These are phyloP conservation scores for Paxillus ammoniavirescens DNA, from an alignment of 768 basidiomycete genomes.

Conservation along the genomic window DNA sequence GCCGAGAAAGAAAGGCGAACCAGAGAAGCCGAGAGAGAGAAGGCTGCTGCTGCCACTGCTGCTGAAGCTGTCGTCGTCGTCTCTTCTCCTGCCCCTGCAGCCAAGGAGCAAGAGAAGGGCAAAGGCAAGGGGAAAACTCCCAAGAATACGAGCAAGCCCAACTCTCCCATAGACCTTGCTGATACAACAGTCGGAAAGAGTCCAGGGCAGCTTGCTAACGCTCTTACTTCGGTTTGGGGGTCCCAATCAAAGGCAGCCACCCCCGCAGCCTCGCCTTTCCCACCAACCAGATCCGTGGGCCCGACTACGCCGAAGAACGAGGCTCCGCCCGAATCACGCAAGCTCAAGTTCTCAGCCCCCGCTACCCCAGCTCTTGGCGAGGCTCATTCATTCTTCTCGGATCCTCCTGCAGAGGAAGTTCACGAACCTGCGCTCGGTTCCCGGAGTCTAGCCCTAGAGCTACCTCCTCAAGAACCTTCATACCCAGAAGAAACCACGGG, in stretches of 20 bases:
- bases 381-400: conserved; percentile 1
- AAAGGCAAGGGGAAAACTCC: conserved; percentile 13
- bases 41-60: conserved; percentile 1
- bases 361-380: conserved; percentile 15
- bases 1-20: conserved; percentile 25
- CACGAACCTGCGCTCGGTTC: not conserved
- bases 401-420: not conserved
- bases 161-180: conserved; percentile 32
- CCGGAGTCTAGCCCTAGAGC: conserved; percentile 10
- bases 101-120: conserved; percentile 11
- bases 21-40: conserved; percentile 16
- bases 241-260: conserved; percentile 27
- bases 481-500: conserved; percentile 4
- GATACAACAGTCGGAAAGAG: conserved; percentile 38
- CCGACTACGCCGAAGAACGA: conserved; percentile 19
- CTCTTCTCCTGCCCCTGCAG: not conserved
- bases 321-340: conserved; percentile 9
- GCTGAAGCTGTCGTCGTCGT: not conserved
- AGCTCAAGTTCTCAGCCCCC: conserved; percentile 1
- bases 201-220: conserved; percentile 39
- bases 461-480: conserved; percentile 1
- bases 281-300: conserved; percentile 23
- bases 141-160: conserved; percentile 24
- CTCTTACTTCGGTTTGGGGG: conserved; percentile 52
- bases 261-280: conserved; percentile 28